Base-by-base conservation (phyloP, 768 basidiomycete species). In the Phallus indusiatus region DNA sequence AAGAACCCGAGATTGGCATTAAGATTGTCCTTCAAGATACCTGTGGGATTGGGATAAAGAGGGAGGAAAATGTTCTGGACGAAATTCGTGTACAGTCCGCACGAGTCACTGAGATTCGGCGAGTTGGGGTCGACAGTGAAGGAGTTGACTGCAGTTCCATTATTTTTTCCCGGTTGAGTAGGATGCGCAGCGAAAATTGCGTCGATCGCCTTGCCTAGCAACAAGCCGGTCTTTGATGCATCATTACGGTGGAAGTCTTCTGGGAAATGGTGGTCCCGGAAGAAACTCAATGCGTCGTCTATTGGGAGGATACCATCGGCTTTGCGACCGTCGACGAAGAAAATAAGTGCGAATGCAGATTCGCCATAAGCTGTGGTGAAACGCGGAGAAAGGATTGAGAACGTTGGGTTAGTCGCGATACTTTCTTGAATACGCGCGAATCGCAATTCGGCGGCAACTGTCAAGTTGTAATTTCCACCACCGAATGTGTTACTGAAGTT, bases 331-430 rank as follows among this genome's bases (percentile, higher is more conserved):
- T 60, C 37, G 18, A 36, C 48, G 50, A 60, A 60, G 53, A 54
- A 60, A 14, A 53, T 28, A n/a, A 54, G 11, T 37, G 59, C 35
- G 53, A 60, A 60, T 20, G 48, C 18, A 21, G 59, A 14, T 46
- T 60, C 59, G 10, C 22, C 59, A 24, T 54, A 60, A 12, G 52
- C 59, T 9, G 59, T 54, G 36, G 35, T 21, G 35, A 50, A 60
- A 46, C 59, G 59, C 17, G 53, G 51, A 18, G 36, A 46, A 34
- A 20, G n/a, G 59, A 60, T 47, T 9, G 51, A 16, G 50, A 60
- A 60, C 20, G 47, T 60, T 1, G 59, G 59, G 59, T 60, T 60
- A 47, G 34, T 36, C 20, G 59, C 59, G 36, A 60, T 55, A 7
- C 21, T 12, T 28, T 60, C 59, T 24, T 60, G 59, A 36, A 60